Base-by-base conservation (phyloP, 129 eudicot species). In the Chrysanthemum seticuspe region DNA sequence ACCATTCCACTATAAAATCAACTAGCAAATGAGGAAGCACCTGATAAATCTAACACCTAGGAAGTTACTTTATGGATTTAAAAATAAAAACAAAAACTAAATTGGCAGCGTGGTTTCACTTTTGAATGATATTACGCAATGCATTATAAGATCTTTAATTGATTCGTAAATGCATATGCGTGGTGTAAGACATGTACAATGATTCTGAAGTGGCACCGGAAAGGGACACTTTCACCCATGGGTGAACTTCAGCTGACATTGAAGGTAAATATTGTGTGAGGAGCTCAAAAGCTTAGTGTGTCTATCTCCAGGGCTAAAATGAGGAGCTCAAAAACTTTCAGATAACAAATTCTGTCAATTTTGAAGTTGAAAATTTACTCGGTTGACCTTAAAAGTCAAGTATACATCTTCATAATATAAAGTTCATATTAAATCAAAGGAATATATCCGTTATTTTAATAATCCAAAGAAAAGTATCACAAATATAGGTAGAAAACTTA, bases 401-500 rank as follows among this genome's bases (percentile, higher is more conserved):
- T 53, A 53, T 21, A 55, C 65, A 75, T 67, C 18, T 61, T 55
- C 51, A 23, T 23, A 23, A 23, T 23, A 23, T 23, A 23, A 23
- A 1, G 25, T 23, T 23, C 25, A 56, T 55, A 27, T 54, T 54
- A 66, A 54, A 25, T 14, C 27, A 47, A 73, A 14, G 68, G 7
- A 51, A 45, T 13, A 72, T 47, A 54, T 57, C 56, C n/a, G 48
- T 67, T 49, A 9, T 65, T 75, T 65, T n/a, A 23, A 10, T 58
- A 15, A 15, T 57, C 18, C 19, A 3, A 6, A 36, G 27, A 64
- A 62, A 16, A 25, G 53, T 76, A 27, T 59, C 34, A 62, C 13
- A 61, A 70, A 45, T 57, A 44, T 40, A 67, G 9, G 40, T 70
- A 19, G 70, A 60, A 10, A 54, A 75, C 95, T 79, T 84, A 88